phyloP scores from a whole-genome alignment of 768 basidiomycete species.

The Suillus decipiens region DNA sequence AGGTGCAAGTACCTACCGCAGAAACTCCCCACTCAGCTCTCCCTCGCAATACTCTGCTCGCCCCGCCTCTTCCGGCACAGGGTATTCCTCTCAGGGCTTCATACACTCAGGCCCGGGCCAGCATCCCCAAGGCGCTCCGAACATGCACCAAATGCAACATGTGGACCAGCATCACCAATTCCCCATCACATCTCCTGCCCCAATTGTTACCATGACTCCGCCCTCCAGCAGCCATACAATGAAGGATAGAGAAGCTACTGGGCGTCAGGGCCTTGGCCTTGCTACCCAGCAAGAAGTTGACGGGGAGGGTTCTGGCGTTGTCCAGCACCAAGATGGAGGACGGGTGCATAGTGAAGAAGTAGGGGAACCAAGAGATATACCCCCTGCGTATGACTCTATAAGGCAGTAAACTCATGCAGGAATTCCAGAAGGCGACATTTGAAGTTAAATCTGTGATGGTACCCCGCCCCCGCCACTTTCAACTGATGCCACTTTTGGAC shows the following conservation, averaged over 20 bases:
- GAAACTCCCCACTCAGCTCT: slow-evolving; percentile 9
- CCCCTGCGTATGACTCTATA: neutral
- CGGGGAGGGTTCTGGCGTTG: neutral
- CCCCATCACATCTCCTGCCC: slow-evolving; percentile 22
- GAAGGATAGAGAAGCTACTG: neutral
- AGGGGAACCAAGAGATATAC: neutral
- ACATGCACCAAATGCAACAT: slow-evolving; percentile 18
- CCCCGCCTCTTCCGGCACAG: slow-evolving; percentile 8
- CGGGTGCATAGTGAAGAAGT: neutral
- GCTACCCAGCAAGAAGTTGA: neutral
- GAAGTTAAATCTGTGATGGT: slow-evolving; percentile 6
- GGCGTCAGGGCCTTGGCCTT: neutral
- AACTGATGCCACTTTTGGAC: neutral
- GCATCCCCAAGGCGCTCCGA: neutral
- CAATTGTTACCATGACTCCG: neutral
- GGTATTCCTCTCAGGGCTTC: slow-evolving; percentile 13
- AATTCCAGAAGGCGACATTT: neutral
- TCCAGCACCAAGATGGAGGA: neutral
- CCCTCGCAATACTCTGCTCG: slow-evolving; percentile 11
- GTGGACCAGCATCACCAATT: slow-evolving; percentile 22
- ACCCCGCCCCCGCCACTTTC: neutral
- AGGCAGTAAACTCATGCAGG: neutral
- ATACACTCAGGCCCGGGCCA: neutral
- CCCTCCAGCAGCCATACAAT: neutral
- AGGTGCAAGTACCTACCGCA: neutral